Evolutionary conservation across 129 eudicot genomes (phyloP).

Genomic region (Arctium lappa): DNA sequence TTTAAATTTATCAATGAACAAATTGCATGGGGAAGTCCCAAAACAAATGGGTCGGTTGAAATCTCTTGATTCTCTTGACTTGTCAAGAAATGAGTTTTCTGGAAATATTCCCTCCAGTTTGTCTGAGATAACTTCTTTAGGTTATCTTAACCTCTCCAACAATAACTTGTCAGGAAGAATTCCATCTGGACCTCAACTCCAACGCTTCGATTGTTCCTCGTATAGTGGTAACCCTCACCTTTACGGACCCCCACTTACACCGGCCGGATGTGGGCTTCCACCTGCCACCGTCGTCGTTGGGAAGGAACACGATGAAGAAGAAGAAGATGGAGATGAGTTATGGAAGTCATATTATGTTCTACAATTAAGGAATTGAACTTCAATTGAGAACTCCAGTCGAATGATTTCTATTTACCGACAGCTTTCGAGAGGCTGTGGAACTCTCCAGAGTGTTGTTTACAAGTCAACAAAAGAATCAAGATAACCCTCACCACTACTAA

Average conservation of each 20-base stretch:
- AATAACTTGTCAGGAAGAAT: constrained; percentile 16
- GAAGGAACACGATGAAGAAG: background rate
- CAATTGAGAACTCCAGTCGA: too few relatives aligned
- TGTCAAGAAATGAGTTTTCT: constrained; percentile 6
- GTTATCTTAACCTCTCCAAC: constrained; percentile 10
- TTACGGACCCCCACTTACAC: constrained; percentile 14
- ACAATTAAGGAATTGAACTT: too few relatives aligned
- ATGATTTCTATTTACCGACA: too few relatives aligned
- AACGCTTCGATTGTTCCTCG: background rate
- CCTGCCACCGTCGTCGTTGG: background rate
- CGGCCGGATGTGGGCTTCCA: background rate
- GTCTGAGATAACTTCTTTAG: background rate
- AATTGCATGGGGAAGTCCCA: background rate
- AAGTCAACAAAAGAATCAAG: too few relatives aligned
- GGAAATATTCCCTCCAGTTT: constrained; percentile 15
- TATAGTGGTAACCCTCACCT: constrained; percentile 12
- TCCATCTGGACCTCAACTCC: constrained; percentile 10
- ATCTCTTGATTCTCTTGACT: constrained; percentile 1
- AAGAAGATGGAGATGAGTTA: background rate
- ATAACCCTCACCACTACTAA: too few relatives aligned
- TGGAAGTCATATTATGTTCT: background rate
- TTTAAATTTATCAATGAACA: constrained; percentile 11
- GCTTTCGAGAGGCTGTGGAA: too few relatives aligned
- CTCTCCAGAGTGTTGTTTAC: too few relatives aligned
- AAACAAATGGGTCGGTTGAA: constrained; percentile 4